phyloP scores from a whole-genome alignment of 2,329 filamentous ascomycete species.

The Fusarium verrucosum region DNA sequence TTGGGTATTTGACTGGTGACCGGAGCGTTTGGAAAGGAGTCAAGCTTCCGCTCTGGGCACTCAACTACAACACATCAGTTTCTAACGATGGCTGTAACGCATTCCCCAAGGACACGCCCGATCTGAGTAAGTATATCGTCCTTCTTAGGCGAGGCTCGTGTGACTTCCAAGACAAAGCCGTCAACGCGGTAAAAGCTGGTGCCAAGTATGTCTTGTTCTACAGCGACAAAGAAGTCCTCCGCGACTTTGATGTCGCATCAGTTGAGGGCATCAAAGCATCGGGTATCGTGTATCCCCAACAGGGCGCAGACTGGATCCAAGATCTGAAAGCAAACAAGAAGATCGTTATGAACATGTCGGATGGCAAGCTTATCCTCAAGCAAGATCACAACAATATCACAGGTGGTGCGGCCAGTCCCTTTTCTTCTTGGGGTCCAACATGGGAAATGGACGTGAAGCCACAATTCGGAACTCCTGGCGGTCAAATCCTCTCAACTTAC shows the following conservation, averaged over 20 bases:
- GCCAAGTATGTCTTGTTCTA: slow-evolving; percentile 70
- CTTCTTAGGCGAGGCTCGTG: slow-evolving; percentile 69
- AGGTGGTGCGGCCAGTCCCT: slow-evolving; percentile 62
- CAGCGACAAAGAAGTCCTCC: slow-evolving; percentile 59
- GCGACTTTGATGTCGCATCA: slow-evolving; percentile 46
- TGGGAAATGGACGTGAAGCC: slow-evolving; percentile 67
- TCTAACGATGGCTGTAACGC: slow-evolving; percentile 61
- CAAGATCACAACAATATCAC: slow-evolving; percentile 53
- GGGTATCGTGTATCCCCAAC: slow-evolving; percentile 54
- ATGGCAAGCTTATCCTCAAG: slow-evolving; percentile 50
- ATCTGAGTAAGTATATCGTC: slow-evolving; percentile 66
- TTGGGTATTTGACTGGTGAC: slow-evolving; percentile 56
- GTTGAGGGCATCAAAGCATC: slow-evolving; percentile 49
- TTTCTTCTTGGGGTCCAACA: slow-evolving; percentile 68
- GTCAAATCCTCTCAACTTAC: slow-evolving; percentile 67
- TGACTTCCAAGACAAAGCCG: slow-evolving; percentile 63
- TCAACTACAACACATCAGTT: slow-evolving; percentile 59
- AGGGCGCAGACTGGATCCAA: slow-evolving; percentile 57
- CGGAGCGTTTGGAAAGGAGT: slow-evolving; percentile 57
- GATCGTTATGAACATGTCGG: slow-evolving; percentile 56
- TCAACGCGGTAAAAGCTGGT: slow-evolving; percentile 62
- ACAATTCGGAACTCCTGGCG: slow-evolving; percentile 64
- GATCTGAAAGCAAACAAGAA: slow-evolving; percentile 55
- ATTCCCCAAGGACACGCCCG: slow-evolving; percentile 62
- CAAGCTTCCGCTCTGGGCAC: slow-evolving; percentile 60